A percentile compares a stretch with the other conserved stretches of the same genome.
Evolutionary conservation across 2,329 filamentous ascomycete genomes (phyloP).

Genomic region (Cyanodermella asteris): DNA sequence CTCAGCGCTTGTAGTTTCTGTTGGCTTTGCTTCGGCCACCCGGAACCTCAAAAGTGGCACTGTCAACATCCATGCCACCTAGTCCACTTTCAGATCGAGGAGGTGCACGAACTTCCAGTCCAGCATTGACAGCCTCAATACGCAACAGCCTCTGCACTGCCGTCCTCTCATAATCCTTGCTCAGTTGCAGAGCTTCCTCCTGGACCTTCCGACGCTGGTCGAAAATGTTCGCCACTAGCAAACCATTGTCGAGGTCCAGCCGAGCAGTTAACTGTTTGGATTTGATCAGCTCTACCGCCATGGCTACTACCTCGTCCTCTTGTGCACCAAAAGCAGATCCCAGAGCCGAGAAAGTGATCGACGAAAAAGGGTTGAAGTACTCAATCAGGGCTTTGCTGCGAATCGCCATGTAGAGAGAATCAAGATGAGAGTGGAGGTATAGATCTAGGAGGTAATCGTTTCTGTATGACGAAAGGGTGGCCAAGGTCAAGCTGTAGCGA

Average conservation of each 20-base stretch:
- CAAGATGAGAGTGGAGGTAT: constrained; percentile 55
- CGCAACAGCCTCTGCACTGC: constrained; percentile 56
- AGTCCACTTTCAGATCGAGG: too few species aligned
- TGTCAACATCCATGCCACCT: too few species aligned
- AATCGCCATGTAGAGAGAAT: constrained; percentile 48
- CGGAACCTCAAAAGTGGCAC: too few species aligned
- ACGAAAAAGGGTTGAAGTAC: constrained; percentile 78
- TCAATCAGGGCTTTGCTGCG: constrained; percentile 82
- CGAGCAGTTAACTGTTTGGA: constrained; percentile 49
- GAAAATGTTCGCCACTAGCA: constrained; percentile 49
- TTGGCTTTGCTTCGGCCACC: too few species aligned
- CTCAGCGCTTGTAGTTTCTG: too few species aligned
- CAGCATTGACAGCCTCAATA: constrained; percentile 53
- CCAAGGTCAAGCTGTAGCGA: constrained; percentile 68
- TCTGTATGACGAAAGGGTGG: constrained; percentile 60
- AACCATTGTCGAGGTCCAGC: constrained; percentile 63
- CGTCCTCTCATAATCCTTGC: constrained; percentile 50
- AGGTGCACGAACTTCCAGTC: constrained; percentile 64
- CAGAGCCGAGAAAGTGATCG: constrained; percentile 62
- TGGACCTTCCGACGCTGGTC: constrained; percentile 52
- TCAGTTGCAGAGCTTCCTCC: constrained; percentile 41
- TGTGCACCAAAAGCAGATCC: constrained; percentile 50
- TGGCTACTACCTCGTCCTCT: constrained; percentile 42
- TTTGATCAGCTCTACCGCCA: constrained; percentile 61
- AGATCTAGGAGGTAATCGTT: constrained; percentile 80